Percentiles rank a stretch among this genome's conserved stretches.
phyloP scores from a whole-genome alignment of 1,139 yeast genomes.

The Candida sp. region DNA sequence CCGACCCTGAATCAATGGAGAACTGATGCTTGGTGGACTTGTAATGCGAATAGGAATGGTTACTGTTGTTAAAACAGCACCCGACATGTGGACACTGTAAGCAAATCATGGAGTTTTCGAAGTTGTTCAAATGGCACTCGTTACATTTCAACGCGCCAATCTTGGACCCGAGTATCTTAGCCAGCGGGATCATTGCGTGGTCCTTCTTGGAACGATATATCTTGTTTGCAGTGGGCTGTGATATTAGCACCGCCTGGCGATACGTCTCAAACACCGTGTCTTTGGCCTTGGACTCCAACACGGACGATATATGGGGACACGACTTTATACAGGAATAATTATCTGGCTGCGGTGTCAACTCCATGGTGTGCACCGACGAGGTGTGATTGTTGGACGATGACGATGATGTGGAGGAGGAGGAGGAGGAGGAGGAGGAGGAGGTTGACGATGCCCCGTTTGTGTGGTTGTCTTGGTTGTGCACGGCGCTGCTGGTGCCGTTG shows the following conservation, averaged over 20 bases:
- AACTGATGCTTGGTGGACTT: slow-evolving; percentile 68
- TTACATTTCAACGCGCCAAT: slow-evolving; percentile 52
- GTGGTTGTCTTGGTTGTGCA: neutral
- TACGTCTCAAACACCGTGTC: slow-evolving; percentile 64
- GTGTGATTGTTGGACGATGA: too few species aligned
- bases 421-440: too few species aligned
- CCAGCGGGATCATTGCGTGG: slow-evolving; percentile 29
- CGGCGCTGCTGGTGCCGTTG: neutral
- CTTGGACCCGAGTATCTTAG: slow-evolving; percentile 41
- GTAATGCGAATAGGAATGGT: slow-evolving; percentile 69
- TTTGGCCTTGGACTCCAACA: slow-evolving; percentile 56
- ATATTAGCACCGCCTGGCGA: slow-evolving; percentile 57
- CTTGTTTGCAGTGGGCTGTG: slow-evolving; percentile 29
- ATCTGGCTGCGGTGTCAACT: slow-evolving; percentile 19
- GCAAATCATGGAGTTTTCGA: slow-evolving; percentile 65
- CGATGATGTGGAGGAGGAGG: too few species aligned
- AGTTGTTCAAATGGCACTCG: slow-evolving; percentile 50
- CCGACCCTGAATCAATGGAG: slow-evolving; percentile 66
- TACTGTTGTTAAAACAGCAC: slow-evolving; percentile 49
- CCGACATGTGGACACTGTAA: slow-evolving; percentile 87
- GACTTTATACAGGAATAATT: slow-evolving; percentile 40
- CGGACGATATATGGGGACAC: slow-evolving; percentile 59
- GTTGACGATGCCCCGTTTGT: neutral
- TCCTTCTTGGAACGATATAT: slow-evolving; percentile 35
- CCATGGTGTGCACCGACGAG: neutral